phyloP scores from a whole-genome alignment of 345 rosid genomes.

The Citropsis articulata region DNA sequence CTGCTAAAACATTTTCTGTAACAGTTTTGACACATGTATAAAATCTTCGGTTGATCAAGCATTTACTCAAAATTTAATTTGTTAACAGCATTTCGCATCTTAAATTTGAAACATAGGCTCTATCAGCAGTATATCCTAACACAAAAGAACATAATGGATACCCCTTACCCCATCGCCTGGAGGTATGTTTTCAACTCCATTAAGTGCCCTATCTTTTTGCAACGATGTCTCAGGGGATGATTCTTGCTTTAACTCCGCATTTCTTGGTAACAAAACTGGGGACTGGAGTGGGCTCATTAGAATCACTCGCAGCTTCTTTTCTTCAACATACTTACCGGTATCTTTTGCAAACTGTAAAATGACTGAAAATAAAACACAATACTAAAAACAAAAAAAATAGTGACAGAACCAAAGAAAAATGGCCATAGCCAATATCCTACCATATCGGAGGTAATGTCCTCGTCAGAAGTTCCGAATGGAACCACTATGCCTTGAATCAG shows the following conservation, averaged over 20 bases:
- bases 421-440: slow-evolving; percentile 22
- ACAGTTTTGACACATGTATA: background rate
- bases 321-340: slow-evolving; percentile 37
- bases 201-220: background rate
- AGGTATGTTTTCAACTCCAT: slow-evolving; percentile 47
- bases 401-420: background rate
- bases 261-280: slow-evolving; percentile 33
- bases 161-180: slow-evolving; percentile 34
- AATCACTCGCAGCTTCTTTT: slow-evolving; percentile 47
- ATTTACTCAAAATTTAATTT: background rate
- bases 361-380: background rate
- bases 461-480: slow-evolving; percentile 40
- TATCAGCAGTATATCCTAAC: too few species aligned
- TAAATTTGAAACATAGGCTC: too few species aligned
- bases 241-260: slow-evolving; percentile 38
- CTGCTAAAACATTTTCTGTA: background rate
- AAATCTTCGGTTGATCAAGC: background rate
- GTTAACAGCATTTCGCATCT: too few species aligned
- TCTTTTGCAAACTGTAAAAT: slow-evolving; percentile 42
- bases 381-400: background rate
- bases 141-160: too few species aligned
- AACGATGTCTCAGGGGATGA: slow-evolving; percentile 19
- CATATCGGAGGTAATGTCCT: slow-evolving; percentile 38
- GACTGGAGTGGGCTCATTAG: slow-evolving; percentile 34
- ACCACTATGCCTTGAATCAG: slow-evolving; percentile 47